A percentile compares a stretch with the other conserved stretches of the same genome.
phyloP scores from a whole-genome alignment of 1,139 yeast species.

The Debaryomyces psychrophilus region DNA sequence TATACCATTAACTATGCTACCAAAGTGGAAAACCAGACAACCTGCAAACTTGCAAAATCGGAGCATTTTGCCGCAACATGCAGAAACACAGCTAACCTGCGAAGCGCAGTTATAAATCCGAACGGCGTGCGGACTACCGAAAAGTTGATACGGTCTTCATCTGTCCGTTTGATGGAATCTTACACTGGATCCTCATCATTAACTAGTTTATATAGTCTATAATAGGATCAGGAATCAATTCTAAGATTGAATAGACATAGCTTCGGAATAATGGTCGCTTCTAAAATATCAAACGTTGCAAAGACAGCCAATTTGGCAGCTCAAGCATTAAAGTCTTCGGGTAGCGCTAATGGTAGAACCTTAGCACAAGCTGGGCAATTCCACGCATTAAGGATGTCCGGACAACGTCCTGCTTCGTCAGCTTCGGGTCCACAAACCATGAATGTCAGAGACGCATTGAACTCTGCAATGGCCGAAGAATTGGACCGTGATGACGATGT shows the following conservation, averaged over 20 bases:
- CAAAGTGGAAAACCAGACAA: not conserved
- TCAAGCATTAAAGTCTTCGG: constrained; percentile 32
- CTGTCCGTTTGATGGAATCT: constrained; percentile 17
- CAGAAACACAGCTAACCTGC: not conserved
- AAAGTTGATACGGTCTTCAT: constrained; percentile 20
- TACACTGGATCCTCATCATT: not conserved
- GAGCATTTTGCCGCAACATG: not conserved
- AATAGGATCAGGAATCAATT: constrained; percentile 2
- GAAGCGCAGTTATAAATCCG: constrained; percentile 10
- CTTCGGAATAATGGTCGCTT: constrained; percentile 25
- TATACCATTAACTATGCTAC: too few species aligned
- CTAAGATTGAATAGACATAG: constrained; percentile 5
- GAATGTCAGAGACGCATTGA: constrained; percentile 97
- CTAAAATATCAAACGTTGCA: constrained; percentile 45
- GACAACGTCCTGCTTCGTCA: constrained; percentile 47
- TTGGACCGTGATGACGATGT: constrained; percentile 94
- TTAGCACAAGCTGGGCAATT: constrained; percentile 34
- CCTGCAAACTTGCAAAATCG: constrained; percentile 1
- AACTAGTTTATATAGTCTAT: constrained; percentile 5
- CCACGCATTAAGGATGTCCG: constrained; percentile 40
- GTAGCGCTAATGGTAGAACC: constrained; percentile 25
- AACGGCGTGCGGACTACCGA: not conserved
- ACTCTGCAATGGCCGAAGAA: constrained; percentile 95
- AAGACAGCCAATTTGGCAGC: constrained; percentile 54
- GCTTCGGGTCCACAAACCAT: constrained; percentile 61